phyloP scores from a whole-genome alignment of 306 rosid species.

The Quercus gilva region DNA sequence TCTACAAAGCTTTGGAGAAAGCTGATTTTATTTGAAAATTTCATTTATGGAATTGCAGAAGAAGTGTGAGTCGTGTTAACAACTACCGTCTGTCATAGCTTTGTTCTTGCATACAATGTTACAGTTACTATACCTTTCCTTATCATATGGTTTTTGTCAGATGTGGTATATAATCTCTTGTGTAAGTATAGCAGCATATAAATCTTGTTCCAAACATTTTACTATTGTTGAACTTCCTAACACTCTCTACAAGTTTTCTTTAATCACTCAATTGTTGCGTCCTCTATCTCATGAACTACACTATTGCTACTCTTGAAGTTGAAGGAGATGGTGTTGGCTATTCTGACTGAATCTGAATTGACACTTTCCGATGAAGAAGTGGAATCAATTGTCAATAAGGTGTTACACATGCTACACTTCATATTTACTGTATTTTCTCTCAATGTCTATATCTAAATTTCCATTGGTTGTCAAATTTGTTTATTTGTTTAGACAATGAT shows the following conservation, averaged over 20 bases:
- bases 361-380: constrained; percentile 43
- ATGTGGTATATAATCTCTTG: background rate
- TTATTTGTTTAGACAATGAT: constrained; percentile 39
- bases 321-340: constrained; percentile 76
- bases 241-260: background rate
- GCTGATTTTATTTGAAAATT: no score
- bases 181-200: background rate
- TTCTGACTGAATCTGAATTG: constrained; percentile 57
- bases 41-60: no score
- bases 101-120: background rate
- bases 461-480: background rate
- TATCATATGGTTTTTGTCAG: background rate
- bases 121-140: background rate
- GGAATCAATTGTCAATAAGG: constrained; percentile 68
- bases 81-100: background rate
- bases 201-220: background rate
- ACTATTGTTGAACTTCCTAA: background rate
- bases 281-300: background rate
- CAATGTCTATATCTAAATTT: background rate
- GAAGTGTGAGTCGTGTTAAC: background rate
- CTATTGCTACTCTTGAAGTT: constrained; percentile 35
- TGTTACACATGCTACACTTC: constrained; percentile 14
- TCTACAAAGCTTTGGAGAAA: no score
- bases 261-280: background rate
- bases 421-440: constrained; percentile 7